These are phyloP conservation scores for Chrysanthemum lavandulifolium DNA, from an alignment of 129 eudicot species.

Conservation along the genomic window DNA sequence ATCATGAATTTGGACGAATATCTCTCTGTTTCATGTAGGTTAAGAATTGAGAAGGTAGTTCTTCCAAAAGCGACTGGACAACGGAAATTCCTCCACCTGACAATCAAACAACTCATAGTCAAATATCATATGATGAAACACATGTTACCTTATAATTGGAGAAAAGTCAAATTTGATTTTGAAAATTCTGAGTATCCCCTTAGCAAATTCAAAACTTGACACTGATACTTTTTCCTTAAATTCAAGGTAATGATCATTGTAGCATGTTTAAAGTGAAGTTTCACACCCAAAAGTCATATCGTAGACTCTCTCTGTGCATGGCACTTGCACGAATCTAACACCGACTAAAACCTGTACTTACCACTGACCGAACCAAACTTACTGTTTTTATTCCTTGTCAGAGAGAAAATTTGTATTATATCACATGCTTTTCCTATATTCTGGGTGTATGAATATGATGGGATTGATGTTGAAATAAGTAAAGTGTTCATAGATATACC, in stretches of 20 bases:
- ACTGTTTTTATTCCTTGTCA: no score
- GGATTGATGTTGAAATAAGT: slow-evolving; percentile 3
- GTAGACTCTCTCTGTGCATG: slow-evolving; percentile 1
- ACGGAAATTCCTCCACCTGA: slow-evolving; percentile 89
- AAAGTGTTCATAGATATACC: background rate
- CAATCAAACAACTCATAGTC: slow-evolving; percentile 12
- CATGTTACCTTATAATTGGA: slow-evolving; percentile 11
- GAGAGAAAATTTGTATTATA: no score
- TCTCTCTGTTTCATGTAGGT: slow-evolving; percentile 71
- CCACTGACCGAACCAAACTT: no score
- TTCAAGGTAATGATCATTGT: slow-evolving; percentile 27
- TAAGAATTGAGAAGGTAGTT: slow-evolving; percentile 87
- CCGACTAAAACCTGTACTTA: no score
- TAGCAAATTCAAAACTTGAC: slow-evolving; percentile 7
- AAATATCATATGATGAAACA: background rate
- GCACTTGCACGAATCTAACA: background rate
- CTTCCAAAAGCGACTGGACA: slow-evolving; percentile 86
- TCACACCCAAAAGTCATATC: slow-evolving; percentile 27
- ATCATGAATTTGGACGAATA: slow-evolving; percentile 53
- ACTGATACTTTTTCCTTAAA: background rate
- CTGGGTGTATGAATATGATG: background rate
- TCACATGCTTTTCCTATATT: no score
- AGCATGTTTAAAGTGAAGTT: slow-evolving; percentile 14
- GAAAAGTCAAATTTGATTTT: background rate
- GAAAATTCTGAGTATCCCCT: slow-evolving; percentile 1